Evolutionary conservation across 2,329 filamentous ascomycete genomes (phyloP).

Genomic region (Alternaria ethzedia): DNA sequence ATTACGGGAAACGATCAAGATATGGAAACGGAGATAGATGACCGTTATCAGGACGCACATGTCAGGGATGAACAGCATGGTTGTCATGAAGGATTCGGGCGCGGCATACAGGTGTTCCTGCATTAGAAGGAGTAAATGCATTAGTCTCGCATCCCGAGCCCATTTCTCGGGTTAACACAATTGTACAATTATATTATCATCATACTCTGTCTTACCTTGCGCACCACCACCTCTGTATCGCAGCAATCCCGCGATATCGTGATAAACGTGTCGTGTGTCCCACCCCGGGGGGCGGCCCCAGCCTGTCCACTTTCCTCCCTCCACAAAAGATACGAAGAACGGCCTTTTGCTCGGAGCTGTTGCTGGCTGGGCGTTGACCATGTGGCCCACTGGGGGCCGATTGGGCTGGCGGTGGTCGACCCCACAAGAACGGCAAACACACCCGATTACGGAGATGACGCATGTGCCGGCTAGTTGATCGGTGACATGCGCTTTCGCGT

Average conservation of each 20-base stretch:
- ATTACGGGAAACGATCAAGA: not conserved
- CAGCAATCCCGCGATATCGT: not conserved
- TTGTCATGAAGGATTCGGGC: not conserved
- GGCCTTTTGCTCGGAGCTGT: constrained; percentile 2
- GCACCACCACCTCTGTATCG: not conserved
- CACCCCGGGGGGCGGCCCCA: not conserved
- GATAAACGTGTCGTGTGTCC: not conserved
- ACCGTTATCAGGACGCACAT: not conserved
- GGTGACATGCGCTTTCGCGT: constrained; percentile 2
- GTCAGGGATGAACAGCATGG: not conserved
- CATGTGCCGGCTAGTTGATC: not conserved
- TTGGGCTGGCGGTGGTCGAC: not conserved
- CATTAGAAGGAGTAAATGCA: not conserved
- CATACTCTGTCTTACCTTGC: not conserved
- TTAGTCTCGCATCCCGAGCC: not conserved
- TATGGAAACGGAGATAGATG: not conserved
- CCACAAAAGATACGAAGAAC: constrained; percentile 9
- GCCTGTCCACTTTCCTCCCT: not conserved
- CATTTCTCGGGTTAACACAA: not conserved
- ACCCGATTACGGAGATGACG: constrained; percentile 12
- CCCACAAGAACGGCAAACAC: not conserved
- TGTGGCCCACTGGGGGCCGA: not conserved
- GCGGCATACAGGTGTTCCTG: not conserved
- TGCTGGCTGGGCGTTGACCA: not conserved
- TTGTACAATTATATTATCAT: not conserved